Evolutionary conservation across 129 eudicot genomes (phyloP), one percentile per base, ranked within the genome.

Genomic region (Glebionis coronaria): DNA sequence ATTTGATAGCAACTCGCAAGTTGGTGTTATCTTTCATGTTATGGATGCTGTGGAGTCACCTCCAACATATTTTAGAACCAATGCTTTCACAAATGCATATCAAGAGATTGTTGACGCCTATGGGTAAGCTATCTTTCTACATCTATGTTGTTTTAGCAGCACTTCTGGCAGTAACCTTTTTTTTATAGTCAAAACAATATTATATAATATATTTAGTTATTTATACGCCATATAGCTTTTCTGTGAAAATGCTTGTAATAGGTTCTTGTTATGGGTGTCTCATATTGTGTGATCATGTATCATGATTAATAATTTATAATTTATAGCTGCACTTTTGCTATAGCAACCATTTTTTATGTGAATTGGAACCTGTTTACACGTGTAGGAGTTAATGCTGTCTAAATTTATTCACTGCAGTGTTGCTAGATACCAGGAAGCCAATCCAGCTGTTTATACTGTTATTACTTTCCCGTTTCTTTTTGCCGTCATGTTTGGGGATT

Each of bases 401-500:
- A 29, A 20, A 71, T 59, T 45, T 42, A 14, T 56, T 44, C 11
- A 42, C 49, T 19, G 69, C 99, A 94, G 99, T 73, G 88, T 94
- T 82, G 99, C 99, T 54, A 86, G 82, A 79, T 94, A 94, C 67
- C 95, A 84, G 84, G 99, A 94, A 82, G 93, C 95, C 61, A 94
- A 89, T 87, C 99, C 99, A 62, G 95, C 99, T 46, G 95, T 94
- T 61, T 94, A 84, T 80, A 81, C 99, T 50, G 77, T 94, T 38
- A 74, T 94, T 79, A 94, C 99, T 63, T 94, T 94, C 76, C 99
- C 99, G 9, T 94, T 94, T 84, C 95, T 94, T 82, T 94, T 94
- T 71, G 99, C 99, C 14, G 99, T 94, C 76, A 94, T 94, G 99
- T 94, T 89, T 76, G 99, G 99, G 72, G 99, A 94, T 75, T 94